These are phyloP conservation scores for Paecilomyces fulvus DNA, from an alignment of 2,329 filamentous ascomycete genomes.

Conservation along the genomic window DNA sequence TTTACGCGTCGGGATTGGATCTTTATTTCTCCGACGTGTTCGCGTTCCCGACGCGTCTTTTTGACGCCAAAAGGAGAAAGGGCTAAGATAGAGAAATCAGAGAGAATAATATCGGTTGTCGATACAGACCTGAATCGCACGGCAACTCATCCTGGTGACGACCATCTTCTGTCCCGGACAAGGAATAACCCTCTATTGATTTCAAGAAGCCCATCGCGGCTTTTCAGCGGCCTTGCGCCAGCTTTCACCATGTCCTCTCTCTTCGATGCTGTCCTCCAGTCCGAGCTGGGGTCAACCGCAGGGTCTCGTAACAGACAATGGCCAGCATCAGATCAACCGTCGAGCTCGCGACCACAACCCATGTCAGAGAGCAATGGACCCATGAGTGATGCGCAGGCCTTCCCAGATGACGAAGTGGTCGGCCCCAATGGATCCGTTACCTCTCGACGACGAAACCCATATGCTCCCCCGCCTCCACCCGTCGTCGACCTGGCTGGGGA, in stretches of 20 bases:
- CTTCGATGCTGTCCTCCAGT: conserved; percentile 34
- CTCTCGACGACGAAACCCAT: conserved; percentile 40
- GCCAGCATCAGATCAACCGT: conserved; percentile 31
- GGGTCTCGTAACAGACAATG: conserved; percentile 20
- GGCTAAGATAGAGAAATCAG: not conserved
- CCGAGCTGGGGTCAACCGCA: conserved; percentile 29
- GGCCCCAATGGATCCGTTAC: conserved; percentile 44
- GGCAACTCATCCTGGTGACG: not conserved
- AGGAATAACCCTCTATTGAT: conserved; percentile 8
- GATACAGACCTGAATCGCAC: not conserved
- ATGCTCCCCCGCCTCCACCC: conserved; percentile 46
- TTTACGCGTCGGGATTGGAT: conserved; percentile 22
- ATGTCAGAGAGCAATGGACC: conserved; percentile 42
- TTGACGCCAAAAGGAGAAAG: not conserved
- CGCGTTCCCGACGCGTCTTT: conserved; percentile 18
- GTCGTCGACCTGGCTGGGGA: conserved; percentile 55
- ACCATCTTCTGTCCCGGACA: not conserved
- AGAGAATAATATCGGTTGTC: not conserved
- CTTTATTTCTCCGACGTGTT: conserved; percentile 17
- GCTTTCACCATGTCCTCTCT: conserved; percentile 29
- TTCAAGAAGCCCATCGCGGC: conserved; percentile 14
- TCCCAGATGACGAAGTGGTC: conserved; percentile 55
- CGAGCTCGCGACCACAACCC: conserved; percentile 49
- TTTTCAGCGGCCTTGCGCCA: conserved; percentile 15
- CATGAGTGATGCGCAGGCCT: conserved; percentile 50